Evolutionary conservation across 2,329 filamentous ascomycete genomes (phyloP).

Genomic region (Phialemonium atrogriseum): DNA sequence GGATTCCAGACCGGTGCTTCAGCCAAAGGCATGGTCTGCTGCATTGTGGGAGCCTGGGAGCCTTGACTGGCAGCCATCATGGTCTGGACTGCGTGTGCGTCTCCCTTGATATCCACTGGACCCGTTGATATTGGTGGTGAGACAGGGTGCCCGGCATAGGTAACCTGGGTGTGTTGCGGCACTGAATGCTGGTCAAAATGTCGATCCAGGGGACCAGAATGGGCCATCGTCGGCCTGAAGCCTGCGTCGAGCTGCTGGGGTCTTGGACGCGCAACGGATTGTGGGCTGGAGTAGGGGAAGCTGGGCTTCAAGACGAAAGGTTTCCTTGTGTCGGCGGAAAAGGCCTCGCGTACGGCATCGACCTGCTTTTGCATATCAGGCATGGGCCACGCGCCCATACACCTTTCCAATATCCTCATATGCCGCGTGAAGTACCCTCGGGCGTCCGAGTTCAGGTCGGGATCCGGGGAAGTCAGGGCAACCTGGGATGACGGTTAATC

Average conservation of each 20-base stretch:
- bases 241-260: conserved; percentile 46
- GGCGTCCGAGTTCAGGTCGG: conserved; percentile 76
- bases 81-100: conserved; percentile 60
- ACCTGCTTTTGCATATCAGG: conserved; percentile 86
- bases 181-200: conserved; percentile 45
- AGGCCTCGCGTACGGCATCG: conserved; percentile 79
- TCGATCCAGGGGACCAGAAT: conserved; percentile 43
- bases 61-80: conserved; percentile 56
- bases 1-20: conserved; percentile 74
- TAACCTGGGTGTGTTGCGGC: conserved; percentile 49
- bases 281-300: conserved; percentile 80
- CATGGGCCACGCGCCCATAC: conserved; percentile 76
- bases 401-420: conserved; percentile 87
- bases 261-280: conserved; percentile 53
- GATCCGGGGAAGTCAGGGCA: conserved; percentile 86
- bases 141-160: conserved; percentile 63
- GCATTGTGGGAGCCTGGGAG: conserved; percentile 42
- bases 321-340: conserved; percentile 76
- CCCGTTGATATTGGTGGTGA: conserved; percentile 72
- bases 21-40: conserved; percentile 49
- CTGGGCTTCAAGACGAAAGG: conserved; percentile 83
- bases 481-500: conserved; percentile 47
- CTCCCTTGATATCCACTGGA: conserved; percentile 66
- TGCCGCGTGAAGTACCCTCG: conserved; percentile 85
- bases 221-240: conserved; percentile 39